Conservation (phyloP, 2,329 filamentous ascomycete species). For the Apiospora phragmitis region DNA sequence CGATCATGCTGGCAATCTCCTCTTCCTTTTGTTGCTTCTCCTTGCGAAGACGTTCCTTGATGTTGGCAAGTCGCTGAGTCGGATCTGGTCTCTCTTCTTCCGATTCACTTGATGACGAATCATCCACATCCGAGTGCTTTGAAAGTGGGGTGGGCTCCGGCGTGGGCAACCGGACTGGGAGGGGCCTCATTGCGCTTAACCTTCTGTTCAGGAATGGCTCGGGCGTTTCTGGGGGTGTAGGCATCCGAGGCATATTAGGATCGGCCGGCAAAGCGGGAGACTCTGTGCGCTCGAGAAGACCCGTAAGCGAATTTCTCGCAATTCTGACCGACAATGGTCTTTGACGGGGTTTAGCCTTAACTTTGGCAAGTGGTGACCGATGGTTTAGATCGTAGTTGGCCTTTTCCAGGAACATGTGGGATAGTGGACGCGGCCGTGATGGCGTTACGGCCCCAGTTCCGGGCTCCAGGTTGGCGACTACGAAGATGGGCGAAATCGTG, state of each 20-base stretch:
- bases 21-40: constrained; percentile 21
- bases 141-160: constrained; percentile 9
- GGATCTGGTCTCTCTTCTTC: constrained; percentile 5
- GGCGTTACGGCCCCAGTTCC: neutral
- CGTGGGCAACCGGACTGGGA: neutral
- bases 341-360: constrained; percentile 21
- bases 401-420: neutral
- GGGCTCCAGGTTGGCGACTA: constrained; percentile 15
- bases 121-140: neutral
- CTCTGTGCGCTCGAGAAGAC: constrained; percentile 18
- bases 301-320: constrained; percentile 23
- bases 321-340: constrained; percentile 24
- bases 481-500: neutral
- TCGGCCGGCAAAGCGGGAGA: neutral
- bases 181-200: neutral
- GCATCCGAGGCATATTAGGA: constrained; percentile 13
- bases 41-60: constrained; percentile 20
- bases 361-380: constrained; percentile 19
- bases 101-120: neutral
- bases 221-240: constrained; percentile 8
- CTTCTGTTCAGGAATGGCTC: constrained; percentile 5
- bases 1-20: constrained; percentile 21
- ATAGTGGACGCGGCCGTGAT: constrained; percentile 6
- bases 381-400: constrained; percentile 6
- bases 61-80: constrained; percentile 10